These are phyloP conservation scores for Monilinia polystroma DNA, from an alignment of 2,329 filamentous ascomycete species.

Conservation along the genomic window DNA sequence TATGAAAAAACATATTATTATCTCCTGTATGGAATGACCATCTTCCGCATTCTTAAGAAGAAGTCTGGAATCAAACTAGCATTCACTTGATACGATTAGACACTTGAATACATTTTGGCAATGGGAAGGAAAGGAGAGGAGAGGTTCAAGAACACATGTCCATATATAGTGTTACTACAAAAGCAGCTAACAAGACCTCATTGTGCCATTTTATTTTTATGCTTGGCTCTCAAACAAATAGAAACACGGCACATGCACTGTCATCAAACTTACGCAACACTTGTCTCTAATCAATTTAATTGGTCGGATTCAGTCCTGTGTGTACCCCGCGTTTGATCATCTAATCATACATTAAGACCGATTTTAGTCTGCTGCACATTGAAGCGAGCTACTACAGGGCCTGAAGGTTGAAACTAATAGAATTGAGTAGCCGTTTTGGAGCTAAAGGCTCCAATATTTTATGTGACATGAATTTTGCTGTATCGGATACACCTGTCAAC, in stretches of 20 bases:
- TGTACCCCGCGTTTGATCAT: neutral
- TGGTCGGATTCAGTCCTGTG: neutral
- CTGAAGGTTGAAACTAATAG: neutral
- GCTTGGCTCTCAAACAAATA: neutral
- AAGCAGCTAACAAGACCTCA: too few relatives aligned
- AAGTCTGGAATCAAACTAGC: too few relatives aligned
- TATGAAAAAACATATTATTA: too few relatives aligned
- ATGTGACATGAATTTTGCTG: neutral
- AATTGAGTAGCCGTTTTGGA: neutral
- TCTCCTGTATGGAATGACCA: too few relatives aligned
- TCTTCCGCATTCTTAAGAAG: too few relatives aligned
- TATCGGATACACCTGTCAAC: neutral
- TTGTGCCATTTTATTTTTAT: too few relatives aligned
- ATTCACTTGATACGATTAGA: too few relatives aligned
- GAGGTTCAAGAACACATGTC: too few relatives aligned
- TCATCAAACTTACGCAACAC: neutral
- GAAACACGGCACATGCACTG: neutral
- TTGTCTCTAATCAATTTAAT: neutral
- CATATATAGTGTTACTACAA: too few relatives aligned
- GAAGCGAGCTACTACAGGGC: neutral
- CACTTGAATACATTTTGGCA: too few relatives aligned
- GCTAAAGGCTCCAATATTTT: neutral
- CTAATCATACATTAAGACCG: slow-evolving; percentile 12
- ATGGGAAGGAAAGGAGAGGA: too few relatives aligned
- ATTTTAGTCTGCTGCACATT: neutral